phyloP scores from a whole-genome alignment of 148 eudicot species.

The Talinum fruticosum region DNA sequence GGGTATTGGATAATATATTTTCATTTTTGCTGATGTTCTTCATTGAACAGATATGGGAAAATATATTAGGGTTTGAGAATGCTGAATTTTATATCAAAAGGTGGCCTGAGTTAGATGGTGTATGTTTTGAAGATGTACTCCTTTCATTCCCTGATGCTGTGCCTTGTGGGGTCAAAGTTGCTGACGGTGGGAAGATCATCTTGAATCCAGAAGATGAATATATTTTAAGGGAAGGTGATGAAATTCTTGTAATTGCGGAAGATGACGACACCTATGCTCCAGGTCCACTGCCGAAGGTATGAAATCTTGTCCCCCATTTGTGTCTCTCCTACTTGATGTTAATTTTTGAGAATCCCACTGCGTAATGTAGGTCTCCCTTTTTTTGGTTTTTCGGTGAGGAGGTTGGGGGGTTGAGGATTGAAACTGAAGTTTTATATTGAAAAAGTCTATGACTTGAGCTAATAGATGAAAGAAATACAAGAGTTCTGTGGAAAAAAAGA shows the following conservation, averaged over 20 bases:
- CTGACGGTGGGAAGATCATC: constrained; percentile 69
- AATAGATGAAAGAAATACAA: background rate
- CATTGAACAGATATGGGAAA: constrained; percentile 82
- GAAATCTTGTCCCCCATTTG: background rate
- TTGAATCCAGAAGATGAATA: constrained; percentile 83
- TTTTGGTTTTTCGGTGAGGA: background rate
- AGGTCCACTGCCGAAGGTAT: constrained; percentile 63
- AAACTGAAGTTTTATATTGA: background rate
- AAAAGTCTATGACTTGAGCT: background rate
- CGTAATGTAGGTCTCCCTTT: background rate
- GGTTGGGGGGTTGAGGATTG: no score
- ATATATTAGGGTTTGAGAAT: constrained; percentile 91
- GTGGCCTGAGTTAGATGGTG: constrained; percentile 79
- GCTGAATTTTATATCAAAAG: constrained; percentile 93
- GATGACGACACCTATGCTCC: constrained; percentile 95
- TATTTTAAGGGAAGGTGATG: constrained; percentile 69
- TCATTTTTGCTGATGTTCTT: constrained; percentile 6
- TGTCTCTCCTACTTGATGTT: background rate
- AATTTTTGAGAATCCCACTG: background rate
- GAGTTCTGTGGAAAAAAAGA: background rate
- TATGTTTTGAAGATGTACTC: constrained; percentile 59
- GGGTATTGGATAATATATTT: background rate
- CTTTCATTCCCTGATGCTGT: constrained; percentile 88
- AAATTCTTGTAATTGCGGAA: constrained; percentile 91
- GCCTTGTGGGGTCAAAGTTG: constrained; percentile 91